Percentiles rank a stretch among this genome's conserved stretches.
Conservation (phyloP, 768 basidiomycete species). For the Pleurotus tuber-regium region DNA sequence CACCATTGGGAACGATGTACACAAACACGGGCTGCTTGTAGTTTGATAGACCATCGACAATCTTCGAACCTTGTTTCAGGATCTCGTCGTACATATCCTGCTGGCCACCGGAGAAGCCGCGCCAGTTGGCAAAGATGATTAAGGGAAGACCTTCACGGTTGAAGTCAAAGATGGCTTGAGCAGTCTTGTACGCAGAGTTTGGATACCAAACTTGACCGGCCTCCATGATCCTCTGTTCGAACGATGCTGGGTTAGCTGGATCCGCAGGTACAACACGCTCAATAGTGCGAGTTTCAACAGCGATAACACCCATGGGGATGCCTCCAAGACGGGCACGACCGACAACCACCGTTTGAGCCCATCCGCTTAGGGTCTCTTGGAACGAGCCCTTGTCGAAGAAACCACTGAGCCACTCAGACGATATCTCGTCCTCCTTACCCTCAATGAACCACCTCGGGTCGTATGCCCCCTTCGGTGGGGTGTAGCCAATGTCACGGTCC, state of each 20-base stretch:
- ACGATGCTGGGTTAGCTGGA: slow-evolving; percentile 94
- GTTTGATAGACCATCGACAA: slow-evolving; percentile 94
- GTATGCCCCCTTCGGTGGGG: slow-evolving; percentile 90
- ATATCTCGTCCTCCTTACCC: slow-evolving; percentile 85
- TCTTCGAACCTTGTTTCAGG: slow-evolving; percentile 96
- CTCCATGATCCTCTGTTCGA: slow-evolving; percentile 98
- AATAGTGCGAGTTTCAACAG: slow-evolving; percentile 96
- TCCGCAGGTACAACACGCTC: slow-evolving; percentile 97
- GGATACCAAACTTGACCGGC: slow-evolving; percentile 99
- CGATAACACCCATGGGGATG: slow-evolving; percentile 96
- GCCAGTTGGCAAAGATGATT: slow-evolving; percentile 99
- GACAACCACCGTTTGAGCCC: slow-evolving; percentile 98
- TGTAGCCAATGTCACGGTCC: slow-evolving; percentile 91
- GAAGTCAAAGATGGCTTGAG: slow-evolving; percentile 98
- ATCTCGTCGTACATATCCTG: slow-evolving; percentile 99
- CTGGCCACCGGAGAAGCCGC: slow-evolving; percentile 99
- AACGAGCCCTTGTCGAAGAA: slow-evolving; percentile 98
- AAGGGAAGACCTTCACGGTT: slow-evolving; percentile 95
- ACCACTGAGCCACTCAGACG: slow-evolving; percentile 75
- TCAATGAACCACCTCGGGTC: slow-evolving; percentile 98
- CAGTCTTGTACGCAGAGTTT: slow-evolving; percentile 99
- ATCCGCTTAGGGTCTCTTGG: slow-evolving; percentile 98
- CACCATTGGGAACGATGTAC: slow-evolving; percentile 97
- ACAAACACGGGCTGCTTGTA: slow-evolving; percentile 99
- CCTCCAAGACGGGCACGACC: slow-evolving; percentile 96